Base-by-base conservation (phyloP, 352 stramenopile species). In the Phytopythium delawarense region DNA sequence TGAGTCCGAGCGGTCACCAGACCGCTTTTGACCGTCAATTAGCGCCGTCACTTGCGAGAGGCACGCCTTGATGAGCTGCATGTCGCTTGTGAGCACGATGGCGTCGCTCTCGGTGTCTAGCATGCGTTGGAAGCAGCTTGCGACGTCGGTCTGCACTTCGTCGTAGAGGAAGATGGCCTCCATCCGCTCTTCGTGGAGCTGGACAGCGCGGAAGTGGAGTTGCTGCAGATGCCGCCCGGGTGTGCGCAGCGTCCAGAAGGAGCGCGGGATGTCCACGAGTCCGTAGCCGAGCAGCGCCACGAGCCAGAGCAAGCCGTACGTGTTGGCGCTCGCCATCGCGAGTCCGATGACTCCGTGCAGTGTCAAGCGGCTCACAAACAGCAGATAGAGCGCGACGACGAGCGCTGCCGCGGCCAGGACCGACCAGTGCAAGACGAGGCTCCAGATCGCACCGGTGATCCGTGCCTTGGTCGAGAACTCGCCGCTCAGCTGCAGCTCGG, bases 41-140 rank as follows among this genome's bases (percentile, higher is more conserved):
- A 84, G 45, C 6, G 54, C 58, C 1, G 74, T 21, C 0, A 89
- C 74, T 4, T 74, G 59, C 4, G 68, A 9, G 2, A 91, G 51
- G 48, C 76, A 81, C 11, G 72, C 70, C 52, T 88, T 88, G 48
- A 79, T 61, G 44, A 79, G 78, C 50, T 89, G 79, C 75, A 91
- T 85, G 23, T 89, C 78, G 39, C 67, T 74, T 21, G 79, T 88
- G 45, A 89, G 72, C 42, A 91, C 76, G 53, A 91, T 89, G 23
- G 78, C 72, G 35, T 74, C 75, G 40, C 71, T 70, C 37, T 91
- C 80, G 1, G 78, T 71, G 21, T 79, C 63, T 20, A 84, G 71
- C 61, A 89, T 79, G 7, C 79, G 74, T 28, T 79, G 65, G 49
- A 80, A 81, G 5, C 65, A 64, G 7, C 66, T 65, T 2, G 57